Percentiles rank a stretch among this genome's conserved stretches.
phyloP scores from a whole-genome alignment of 805 yeast species.

The Suhomyces prunicola region DNA sequence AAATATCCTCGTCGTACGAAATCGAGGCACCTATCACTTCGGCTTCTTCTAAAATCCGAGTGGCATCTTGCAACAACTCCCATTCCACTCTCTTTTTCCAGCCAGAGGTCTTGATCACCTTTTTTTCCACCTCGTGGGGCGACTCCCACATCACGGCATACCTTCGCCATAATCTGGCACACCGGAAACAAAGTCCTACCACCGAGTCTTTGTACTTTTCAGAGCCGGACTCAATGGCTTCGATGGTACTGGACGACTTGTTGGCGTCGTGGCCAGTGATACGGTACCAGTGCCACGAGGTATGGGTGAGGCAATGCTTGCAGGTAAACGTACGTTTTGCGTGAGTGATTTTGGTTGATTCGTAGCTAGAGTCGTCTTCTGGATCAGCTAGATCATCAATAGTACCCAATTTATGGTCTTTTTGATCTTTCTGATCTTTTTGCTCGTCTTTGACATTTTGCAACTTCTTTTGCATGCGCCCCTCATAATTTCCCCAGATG shows the following conservation, averaged over 20 bases:
- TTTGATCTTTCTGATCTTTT: slow-evolving; percentile 6
- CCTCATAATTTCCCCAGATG: slow-evolving; percentile 82
- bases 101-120: slow-evolving; percentile 42
- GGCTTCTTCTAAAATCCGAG: slow-evolving; percentile 49
- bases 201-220: slow-evolving; percentile 24
- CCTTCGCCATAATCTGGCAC: slow-evolving; percentile 89
- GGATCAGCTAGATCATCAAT: slow-evolving; percentile 56
- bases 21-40: slow-evolving; percentile 23
- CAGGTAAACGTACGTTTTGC: slow-evolving; percentile 52
- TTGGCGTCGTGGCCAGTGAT: slow-evolving; percentile 57
- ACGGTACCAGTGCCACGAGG: slow-evolving; percentile 64
- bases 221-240: neutral
- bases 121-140: slow-evolving; percentile 63
- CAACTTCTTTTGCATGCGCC: slow-evolving; percentile 59
- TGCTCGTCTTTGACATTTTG: slow-evolving; percentile 29
- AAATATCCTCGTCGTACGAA: slow-evolving; percentile 15
- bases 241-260: slow-evolving; percentile 23
- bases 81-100: slow-evolving; percentile 64
- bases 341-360: slow-evolving; percentile 45
- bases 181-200: slow-evolving; percentile 73
- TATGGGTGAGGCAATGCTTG: slow-evolving; percentile 62
- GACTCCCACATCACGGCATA: slow-evolving; percentile 86
- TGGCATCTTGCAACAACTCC: slow-evolving; percentile 64
- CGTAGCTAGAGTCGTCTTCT: slow-evolving; percentile 72
- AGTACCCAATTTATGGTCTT: neutral